phyloP scores from a whole-genome alignment of 176 grass and related monocot species.

The Oryza coarctata region DNA sequence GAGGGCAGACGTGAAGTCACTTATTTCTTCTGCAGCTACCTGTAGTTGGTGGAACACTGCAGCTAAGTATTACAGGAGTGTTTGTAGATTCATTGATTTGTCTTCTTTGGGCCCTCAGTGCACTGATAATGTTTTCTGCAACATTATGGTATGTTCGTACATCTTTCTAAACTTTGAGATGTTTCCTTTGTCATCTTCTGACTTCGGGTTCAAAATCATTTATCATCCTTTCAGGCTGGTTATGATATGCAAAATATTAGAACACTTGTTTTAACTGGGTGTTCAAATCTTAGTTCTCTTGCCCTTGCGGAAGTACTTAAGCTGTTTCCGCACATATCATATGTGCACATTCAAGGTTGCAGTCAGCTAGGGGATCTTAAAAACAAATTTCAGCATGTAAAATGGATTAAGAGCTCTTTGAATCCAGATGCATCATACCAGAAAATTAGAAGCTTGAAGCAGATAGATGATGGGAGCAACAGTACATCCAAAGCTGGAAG shows the following conservation, averaged over 20 bases:
- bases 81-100: conserved; percentile 68
- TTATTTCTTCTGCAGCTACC: conserved; percentile 77
- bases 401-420: conserved; percentile 63
- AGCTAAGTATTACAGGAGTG: conserved; percentile 65
- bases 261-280: conserved; percentile 69
- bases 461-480: conserved; percentile 63
- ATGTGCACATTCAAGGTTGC: conserved; percentile 81
- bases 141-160: conserved; percentile 67
- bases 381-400: conserved; percentile 75
- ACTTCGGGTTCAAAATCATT: conserved; percentile 29
- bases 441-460: conserved; percentile 76
- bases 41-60: conserved; percentile 77
- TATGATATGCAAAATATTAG: conserved; percentile 78
- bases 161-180: conserved; percentile 30
- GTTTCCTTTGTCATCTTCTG: conserved; percentile 34
- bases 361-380: conserved; percentile 78
- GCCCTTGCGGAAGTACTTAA: conserved; percentile 66
- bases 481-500: conserved; percentile 48
- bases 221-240: conserved; percentile 67
- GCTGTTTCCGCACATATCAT: conserved; percentile 62
- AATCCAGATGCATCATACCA: conserved; percentile 55
- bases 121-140: conserved; percentile 60
- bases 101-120: conserved; percentile 77
- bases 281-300: conserved; percentile 68
- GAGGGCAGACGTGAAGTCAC: conserved; percentile 75